A percentile compares a stretch with the other conserved stretches of the same genome.
Evolutionary conservation across 768 basidiomycete species (phyloP).

Genomic region (Boletus reticuloceps): DNA sequence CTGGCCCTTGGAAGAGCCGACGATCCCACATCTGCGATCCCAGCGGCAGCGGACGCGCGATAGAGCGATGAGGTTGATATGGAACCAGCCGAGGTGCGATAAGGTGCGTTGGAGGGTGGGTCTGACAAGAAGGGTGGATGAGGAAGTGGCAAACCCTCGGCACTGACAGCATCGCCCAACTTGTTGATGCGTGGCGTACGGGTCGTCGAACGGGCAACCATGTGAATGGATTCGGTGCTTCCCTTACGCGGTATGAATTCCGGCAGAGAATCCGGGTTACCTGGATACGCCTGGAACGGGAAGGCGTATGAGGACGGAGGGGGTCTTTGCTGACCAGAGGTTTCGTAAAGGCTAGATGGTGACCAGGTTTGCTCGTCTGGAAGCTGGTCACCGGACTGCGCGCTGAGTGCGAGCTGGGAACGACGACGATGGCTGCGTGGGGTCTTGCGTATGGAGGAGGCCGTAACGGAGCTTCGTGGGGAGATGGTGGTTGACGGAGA

Average conservation of each 20-base stretch:
- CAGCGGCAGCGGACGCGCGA: slow-evolving; percentile 28
- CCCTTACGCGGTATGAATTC: slow-evolving; percentile 42
- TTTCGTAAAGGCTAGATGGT: slow-evolving; percentile 12
- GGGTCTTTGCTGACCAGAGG: slow-evolving; percentile 12
- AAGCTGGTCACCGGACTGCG: slow-evolving; percentile 11
- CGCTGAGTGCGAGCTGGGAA: slow-evolving; percentile 24
- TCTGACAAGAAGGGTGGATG: slow-evolving; percentile 45
- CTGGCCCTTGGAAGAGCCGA: slow-evolving; percentile 37
- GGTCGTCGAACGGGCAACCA: slow-evolving; percentile 23
- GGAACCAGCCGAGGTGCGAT: slow-evolving; percentile 31
- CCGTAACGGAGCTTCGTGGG: slow-evolving; percentile 12
- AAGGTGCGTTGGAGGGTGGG: slow-evolving; percentile 36
- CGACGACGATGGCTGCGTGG: slow-evolving; percentile 24
- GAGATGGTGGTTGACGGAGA: slow-evolving; percentile 14
- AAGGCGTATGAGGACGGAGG: slow-evolving; percentile 43
- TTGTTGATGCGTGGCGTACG: slow-evolving; percentile 20
- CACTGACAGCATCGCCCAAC: slow-evolving; percentile 10
- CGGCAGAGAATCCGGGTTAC: slow-evolving; percentile 62
- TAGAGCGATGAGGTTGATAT: slow-evolving; percentile 26
- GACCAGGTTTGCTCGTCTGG: slow-evolving; percentile 17
- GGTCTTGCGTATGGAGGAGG: slow-evolving; percentile 15
- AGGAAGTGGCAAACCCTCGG: slow-evolving; percentile 36
- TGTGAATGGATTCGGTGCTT: slow-evolving; percentile 41
- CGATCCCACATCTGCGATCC: slow-evolving; percentile 8
- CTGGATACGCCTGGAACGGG: slow-evolving; percentile 62